These are phyloP conservation scores for Starmera pachycereana DNA, from an alignment of 805 yeast genomes.

Conservation along the genomic window DNA sequence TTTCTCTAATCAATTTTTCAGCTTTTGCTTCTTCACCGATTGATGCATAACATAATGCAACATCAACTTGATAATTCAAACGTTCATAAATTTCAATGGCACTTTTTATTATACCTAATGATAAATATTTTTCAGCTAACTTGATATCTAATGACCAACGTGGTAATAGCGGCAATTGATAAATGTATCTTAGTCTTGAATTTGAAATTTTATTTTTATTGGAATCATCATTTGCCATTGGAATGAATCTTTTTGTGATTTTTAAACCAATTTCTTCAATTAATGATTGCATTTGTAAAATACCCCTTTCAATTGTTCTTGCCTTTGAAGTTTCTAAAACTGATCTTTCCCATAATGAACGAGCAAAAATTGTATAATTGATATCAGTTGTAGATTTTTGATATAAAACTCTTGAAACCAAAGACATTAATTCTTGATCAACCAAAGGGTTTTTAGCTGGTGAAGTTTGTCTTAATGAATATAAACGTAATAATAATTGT, in stretches of 20 bases:
- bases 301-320: constrained; percentile 88
- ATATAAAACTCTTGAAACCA: constrained; percentile 61
- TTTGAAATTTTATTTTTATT: constrained; percentile 20
- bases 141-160: constrained; percentile 77
- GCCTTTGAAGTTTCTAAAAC: constrained; percentile 69
- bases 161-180: constrained; percentile 68
- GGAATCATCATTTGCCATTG: constrained; percentile 20
- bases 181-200: constrained; percentile 58
- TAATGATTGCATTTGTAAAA: constrained; percentile 82
- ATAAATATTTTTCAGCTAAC: constrained; percentile 79
- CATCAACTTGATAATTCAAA: constrained; percentile 64
- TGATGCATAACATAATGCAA: constrained; percentile 85
- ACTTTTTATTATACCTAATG: constrained; percentile 73
- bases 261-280: constrained; percentile 80
- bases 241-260: constrained; percentile 46
- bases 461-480: constrained; percentile 53
- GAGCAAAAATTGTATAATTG: constrained; percentile 71
- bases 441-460: constrained; percentile 64
- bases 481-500: constrained; percentile 62
- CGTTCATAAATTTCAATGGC: constrained; percentile 87
- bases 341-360: constrained; percentile 88
- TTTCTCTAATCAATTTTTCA: constrained; percentile 39
- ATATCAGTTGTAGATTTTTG: constrained; percentile 30
- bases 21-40: constrained; percentile 68
- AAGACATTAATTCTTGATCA: constrained; percentile 74